Base-by-base conservation (phyloP, 2,329 filamentous ascomycete species). In the Tolypocladium amazonense region DNA sequence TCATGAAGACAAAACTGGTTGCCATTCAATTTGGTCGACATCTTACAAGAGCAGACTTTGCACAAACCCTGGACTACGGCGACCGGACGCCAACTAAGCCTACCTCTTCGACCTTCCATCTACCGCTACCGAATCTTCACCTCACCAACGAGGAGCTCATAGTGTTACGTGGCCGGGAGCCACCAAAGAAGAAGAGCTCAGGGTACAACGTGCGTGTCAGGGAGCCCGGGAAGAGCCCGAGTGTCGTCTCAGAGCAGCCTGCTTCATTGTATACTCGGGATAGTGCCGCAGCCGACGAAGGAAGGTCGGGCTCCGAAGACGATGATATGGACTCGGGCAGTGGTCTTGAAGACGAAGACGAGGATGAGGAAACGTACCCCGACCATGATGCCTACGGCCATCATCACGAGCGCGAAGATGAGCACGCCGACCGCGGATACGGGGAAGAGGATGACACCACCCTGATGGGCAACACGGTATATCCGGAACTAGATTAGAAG, bases 1-100 rank as follows among this genome's bases (percentile, higher is more conserved):
- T 96, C 64, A 92, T 97, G 87, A 90, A 92, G 69, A 86, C 87
- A 56, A 97, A 96, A 74, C 86, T 96, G 68, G 80, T 86, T 14
- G 82, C 83, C 1, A 82, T 92, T 55, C 80, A 85, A 25, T 82
- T 83, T 54, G 77, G 79, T 11, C 77, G 82, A 33, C 74, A 75
- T 20, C 72, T 86, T 0, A 76, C 75, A 1, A 65, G 65, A n/a
- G 61, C 67, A 39, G 73, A 76, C 57, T 76, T 76, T 60, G 66
- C 68, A 0, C 62, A 69, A 20, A 76, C 73, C 0, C 59, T 76
- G 0, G 65, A 71, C 35, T 68, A 67, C 14, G 71, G 73, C 6
- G 73, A 75, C 55, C 61, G 66, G 60, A 76, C 72, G 15, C 72
- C 73, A 1, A 61, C 68, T 11, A 67, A 68, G 27, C 65, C 70